phyloP scores from a whole-genome alignment of 768 basidiomycete genomes.

The Mycena vulgaris region DNA sequence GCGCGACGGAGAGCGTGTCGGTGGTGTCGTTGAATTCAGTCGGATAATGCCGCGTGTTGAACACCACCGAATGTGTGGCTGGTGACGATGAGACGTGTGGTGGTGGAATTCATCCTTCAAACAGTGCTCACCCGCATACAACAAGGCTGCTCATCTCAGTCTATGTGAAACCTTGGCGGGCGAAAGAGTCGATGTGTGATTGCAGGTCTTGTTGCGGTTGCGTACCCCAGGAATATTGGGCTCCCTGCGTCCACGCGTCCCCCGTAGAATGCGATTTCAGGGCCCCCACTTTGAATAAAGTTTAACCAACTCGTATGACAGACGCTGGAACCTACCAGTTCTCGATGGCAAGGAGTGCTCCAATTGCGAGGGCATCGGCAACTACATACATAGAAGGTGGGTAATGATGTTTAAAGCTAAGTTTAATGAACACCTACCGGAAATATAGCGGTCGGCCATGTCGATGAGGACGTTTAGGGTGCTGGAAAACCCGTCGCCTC shows the following conservation, averaged over 20 bases:
- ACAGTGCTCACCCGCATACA: constrained; percentile 13
- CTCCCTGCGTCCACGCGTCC: constrained; percentile 27
- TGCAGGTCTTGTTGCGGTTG: constrained; percentile 22
- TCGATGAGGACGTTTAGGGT: background rate
- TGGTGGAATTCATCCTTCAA: background rate
- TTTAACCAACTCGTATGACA: background rate
- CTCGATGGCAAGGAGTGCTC: constrained; percentile 9
- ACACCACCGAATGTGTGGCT: constrained; percentile 23
- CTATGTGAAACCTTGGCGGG: constrained; percentile 23
- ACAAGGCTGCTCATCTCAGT: constrained; percentile 27
- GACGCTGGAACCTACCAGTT: constrained; percentile 9
- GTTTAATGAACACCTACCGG: background rate
- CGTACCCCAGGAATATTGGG: constrained; percentile 12
- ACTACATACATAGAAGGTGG: constrained; percentile 2
- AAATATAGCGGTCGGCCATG: background rate
- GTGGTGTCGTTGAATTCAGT: constrained; percentile 14
- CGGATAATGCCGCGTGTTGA: constrained; percentile 10
- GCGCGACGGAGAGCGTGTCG: constrained; percentile 4
- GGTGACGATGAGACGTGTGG: background rate
- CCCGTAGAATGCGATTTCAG: constrained; percentile 25
- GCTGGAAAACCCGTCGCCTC: background rate
- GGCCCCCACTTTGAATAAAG: constrained; percentile 14
- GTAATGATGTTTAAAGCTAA: background rate
- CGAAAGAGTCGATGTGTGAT: constrained; percentile 17
- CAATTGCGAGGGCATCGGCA: constrained; percentile 17